Evolutionary conservation across 2,329 filamentous ascomycete genomes (phyloP), one percentile per base, ranked within the genome.

Genomic region (Stachybotrys elegans): DNA sequence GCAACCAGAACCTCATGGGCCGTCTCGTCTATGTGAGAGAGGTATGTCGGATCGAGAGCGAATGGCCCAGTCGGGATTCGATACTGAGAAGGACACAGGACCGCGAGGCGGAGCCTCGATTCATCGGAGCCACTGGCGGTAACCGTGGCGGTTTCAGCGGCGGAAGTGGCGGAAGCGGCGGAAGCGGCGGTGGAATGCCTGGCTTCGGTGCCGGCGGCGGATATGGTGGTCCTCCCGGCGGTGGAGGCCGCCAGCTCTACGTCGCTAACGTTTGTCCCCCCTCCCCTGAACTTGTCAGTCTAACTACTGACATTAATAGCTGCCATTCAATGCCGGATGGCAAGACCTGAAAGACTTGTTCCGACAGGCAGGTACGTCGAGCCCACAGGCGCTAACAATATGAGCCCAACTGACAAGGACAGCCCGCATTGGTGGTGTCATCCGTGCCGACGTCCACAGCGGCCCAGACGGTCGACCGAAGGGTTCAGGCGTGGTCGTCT

Each of bases 261-360:
- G 82, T 98, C 64, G 88, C 89, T 68, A 98, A 98, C 79, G 93
- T 98, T 81, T 81, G 92, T 94, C 68, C 55, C 21, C 27, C 22
- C 39, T 22, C 14, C 16, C 22, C 44, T 51, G 46, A 48, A 47
- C 40, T 44, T 21, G 51, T 48, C 51, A n/a, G 38, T 27, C 37
- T 52, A 27, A 49, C 56, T 41, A 46, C 51, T 44, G 23, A 22
- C 21, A 41, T 45, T 52, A 57, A 34, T 70, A 98, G 93, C 87
- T 98, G 57, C 93, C 93, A 17, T 98, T 91, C 73, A 95, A 89
- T 53, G 88, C 95, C 57, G 93, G 93, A 65, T 98, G 93, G 93
- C 93, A 98, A 72, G 93, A 98, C 68, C 74, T 98, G 57, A 98
- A 98, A 73, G 93, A 98, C 68, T 78, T 98, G 55, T 98, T 98